Evolutionary conservation across 768 basidiomycete species (phyloP).

Genomic region (Termitomyces sp.): DNA sequence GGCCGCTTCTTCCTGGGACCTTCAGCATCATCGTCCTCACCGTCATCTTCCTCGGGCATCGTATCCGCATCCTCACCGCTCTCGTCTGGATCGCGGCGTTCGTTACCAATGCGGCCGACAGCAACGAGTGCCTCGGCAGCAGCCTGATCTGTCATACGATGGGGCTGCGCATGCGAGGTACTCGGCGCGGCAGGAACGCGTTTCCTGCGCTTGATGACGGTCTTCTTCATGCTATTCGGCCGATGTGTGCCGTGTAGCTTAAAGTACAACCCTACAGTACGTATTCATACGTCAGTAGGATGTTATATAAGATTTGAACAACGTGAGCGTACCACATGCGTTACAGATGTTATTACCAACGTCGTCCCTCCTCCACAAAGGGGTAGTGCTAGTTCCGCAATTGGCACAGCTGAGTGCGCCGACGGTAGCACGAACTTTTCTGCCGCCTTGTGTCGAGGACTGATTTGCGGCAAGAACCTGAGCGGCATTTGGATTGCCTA

Average conservation of each 20-base stretch:
- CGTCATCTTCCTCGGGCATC: conserved; percentile 38
- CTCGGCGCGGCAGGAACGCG: conserved; percentile 90
- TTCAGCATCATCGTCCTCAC: conserved; percentile 36
- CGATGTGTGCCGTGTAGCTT: conserved; percentile 97
- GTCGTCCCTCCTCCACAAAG: conserved; percentile 86
- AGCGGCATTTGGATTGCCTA: conserved; percentile 16
- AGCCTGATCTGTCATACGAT: conserved; percentile 73
- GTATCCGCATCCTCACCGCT: conserved; percentile 40
- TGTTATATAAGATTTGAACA: conserved; percentile 8
- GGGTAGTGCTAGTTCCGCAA: conserved; percentile 87
- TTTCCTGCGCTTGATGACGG: conserved; percentile 97
- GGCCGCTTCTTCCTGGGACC: conserved; percentile 56
- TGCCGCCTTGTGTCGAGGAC: conserved; percentile 14
- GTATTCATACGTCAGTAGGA: conserved; percentile 14
- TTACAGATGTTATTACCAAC: conserved; percentile 94
- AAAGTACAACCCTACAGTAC: conserved; percentile 81
- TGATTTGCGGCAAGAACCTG: conserved; percentile 15
- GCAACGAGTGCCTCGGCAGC: conserved; percentile 88
- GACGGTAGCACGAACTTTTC: conserved; percentile 40
- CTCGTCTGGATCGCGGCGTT: conserved; percentile 31
- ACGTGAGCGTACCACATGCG: conserved; percentile 78
- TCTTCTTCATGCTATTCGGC: conserved; percentile 98
- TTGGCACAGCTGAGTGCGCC: conserved; percentile 84
- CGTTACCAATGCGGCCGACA: conserved; percentile 56
- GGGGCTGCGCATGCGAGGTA: conserved; percentile 11